Percentiles rank a stretch among this genome's conserved stretches.
phyloP scores from a whole-genome alignment of 2,329 filamentous ascomycete species.

The Exophiala phaeomuriformis region DNA sequence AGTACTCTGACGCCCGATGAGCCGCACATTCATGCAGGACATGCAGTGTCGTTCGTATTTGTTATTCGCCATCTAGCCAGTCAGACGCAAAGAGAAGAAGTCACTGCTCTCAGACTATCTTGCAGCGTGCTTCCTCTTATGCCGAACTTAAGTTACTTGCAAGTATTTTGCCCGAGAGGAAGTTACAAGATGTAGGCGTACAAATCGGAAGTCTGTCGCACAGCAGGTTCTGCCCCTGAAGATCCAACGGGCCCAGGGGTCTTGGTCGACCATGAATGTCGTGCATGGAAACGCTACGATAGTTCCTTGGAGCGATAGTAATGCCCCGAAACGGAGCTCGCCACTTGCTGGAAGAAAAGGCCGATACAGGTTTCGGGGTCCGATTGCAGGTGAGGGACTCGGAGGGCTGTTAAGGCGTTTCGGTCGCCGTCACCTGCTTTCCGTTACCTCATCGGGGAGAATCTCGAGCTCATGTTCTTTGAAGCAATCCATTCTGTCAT shows the following conservation, averaged over 20 bases:
- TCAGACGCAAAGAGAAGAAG: neutral
- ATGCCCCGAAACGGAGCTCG: constrained; percentile 1
- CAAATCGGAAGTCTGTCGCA: constrained; percentile 1
- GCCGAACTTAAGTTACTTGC: too few relatives aligned
- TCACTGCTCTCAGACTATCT: too few relatives aligned
- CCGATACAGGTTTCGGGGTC: neutral
- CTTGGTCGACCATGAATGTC: constrained; percentile 5
- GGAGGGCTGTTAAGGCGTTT: neutral
- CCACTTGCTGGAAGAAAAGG: neutral
- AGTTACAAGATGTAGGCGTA: constrained; percentile 8
- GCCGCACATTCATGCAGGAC: too few relatives aligned
- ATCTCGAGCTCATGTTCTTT: neutral
- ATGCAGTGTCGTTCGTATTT: too few relatives aligned
- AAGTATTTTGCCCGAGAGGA: neutral
- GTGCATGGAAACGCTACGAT: constrained; percentile 10
- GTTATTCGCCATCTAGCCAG: constrained; percentile 2
- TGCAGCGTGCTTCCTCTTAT: neutral
- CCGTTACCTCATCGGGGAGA: neutral
- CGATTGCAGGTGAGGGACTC: neutral
- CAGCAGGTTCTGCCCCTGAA: constrained; percentile 8
- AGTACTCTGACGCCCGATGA: too few relatives aligned
- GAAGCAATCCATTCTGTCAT: neutral
- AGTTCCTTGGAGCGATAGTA: neutral
- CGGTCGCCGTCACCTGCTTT: neutral
- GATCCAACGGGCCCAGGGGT: constrained; percentile 6